Base-by-base conservation (phyloP, 2,329 filamentous ascomycete species). In the Teratosphaeria epicoccoides region DNA sequence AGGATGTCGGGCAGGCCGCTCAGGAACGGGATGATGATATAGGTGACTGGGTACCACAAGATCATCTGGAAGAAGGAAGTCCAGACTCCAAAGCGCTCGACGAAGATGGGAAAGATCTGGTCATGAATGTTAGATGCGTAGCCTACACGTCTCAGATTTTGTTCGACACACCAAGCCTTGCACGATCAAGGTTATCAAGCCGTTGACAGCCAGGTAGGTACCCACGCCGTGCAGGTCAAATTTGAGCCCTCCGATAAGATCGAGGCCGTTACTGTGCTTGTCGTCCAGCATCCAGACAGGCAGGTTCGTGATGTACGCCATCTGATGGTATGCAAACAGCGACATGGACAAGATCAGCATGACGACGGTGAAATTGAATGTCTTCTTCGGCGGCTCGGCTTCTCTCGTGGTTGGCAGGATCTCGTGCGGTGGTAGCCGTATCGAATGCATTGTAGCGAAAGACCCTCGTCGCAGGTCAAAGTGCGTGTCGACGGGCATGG, bases 271-370 rank as follows among this genome's bases (percentile, higher is more conserved):
- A 10, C 7, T 14, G 9, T 24, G 23, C 23, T 20, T 11, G 29
- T 82, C 76, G 60, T 95, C 88, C 67, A 95, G 88, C 44, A 95
- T 80, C 70, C 94, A 95, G 52, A 95, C 94, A 9, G 89, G 88
- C 47, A 95, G 76, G 0, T 95, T 77, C 66, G 94, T 86, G 64
- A 95, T 88, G 68, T 87, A 95, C 0, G 85, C 88, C 88, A 95
- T 95, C 33, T 85, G 88, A 68, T 95, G 89, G 66, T 94, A 94
- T 4, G 87, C 90, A 70, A 93, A 94, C 56, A 95, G 86, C 44
- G 84, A 86, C 47, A 95, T 72, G 1, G 88, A 84, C 14, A 87
- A 63, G 28, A 93, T 80, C 49, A 94, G 78, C 66, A 85, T 82
- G 58, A 85, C 73, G 55, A 94, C 83, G 46, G 78, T 79, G 68